Percentiles rank a stretch among this genome's conserved stretches.
These are phyloP conservation scores for Metarhizium album DNA, from an alignment of 2,329 filamentous ascomycete species.

Conservation along the genomic window DNA sequence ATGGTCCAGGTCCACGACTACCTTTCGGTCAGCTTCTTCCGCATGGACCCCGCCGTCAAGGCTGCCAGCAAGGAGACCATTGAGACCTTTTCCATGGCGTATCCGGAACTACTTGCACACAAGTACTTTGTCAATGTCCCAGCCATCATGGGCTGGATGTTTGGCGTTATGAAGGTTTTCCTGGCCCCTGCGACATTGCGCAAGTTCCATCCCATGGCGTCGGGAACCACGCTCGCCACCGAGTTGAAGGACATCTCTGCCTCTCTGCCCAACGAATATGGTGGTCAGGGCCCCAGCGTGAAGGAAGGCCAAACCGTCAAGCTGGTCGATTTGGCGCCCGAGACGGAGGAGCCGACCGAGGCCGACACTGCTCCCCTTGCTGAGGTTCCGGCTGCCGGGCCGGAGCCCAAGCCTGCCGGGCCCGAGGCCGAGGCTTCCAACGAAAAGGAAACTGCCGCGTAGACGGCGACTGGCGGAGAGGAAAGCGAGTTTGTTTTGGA, in stretches of 20 bases:
- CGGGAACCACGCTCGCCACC: constrained; percentile 56
- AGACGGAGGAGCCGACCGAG: constrained; percentile 5
- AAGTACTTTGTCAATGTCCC: constrained; percentile 98
- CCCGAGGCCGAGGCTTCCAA: too few species aligned
- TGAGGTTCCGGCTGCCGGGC: neutral
- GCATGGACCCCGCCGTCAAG: constrained; percentile 67
- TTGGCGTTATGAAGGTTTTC: constrained; percentile 64
- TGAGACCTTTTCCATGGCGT: constrained; percentile 66
- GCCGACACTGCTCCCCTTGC: constrained; percentile 6
- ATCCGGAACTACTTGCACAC: constrained; percentile 72
- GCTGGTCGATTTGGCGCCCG: constrained; percentile 13
- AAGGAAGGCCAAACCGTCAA: constrained; percentile 25
- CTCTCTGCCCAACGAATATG: constrained; percentile 65
- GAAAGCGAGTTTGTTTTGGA: neutral
- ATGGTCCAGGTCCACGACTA: constrained; percentile 94
- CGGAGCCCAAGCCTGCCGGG: too few species aligned
- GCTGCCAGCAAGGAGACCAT: constrained; percentile 72
- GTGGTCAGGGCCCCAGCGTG: constrained; percentile 51
- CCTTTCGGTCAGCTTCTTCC: constrained; percentile 74
- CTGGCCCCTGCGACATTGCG: constrained; percentile 62
- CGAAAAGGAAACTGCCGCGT: neutral
- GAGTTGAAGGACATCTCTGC: constrained; percentile 49
- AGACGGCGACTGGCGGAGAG: constrained; percentile 2
- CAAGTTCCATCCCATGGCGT: constrained; percentile 70
- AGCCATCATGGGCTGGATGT: constrained; percentile 81